Conservation (phyloP, 2,329 filamentous ascomycete species). For the Claviceps sp. region DNA sequence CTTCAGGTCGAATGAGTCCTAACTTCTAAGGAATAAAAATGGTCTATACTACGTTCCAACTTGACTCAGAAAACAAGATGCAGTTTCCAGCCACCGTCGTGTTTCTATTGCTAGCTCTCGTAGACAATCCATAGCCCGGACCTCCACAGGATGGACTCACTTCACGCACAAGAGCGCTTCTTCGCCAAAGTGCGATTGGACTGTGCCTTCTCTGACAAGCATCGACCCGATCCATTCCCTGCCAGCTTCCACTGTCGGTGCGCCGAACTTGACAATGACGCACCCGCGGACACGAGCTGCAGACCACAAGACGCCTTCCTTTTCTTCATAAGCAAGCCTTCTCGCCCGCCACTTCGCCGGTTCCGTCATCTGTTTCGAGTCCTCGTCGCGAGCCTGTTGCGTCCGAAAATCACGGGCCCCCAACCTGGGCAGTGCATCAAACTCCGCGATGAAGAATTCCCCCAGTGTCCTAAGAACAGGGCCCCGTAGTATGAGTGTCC, state of each 20-base stretch:
- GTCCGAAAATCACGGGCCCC: slow-evolving; percentile 66
- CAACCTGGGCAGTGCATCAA: slow-evolving; percentile 64
- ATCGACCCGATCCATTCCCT: slow-evolving; percentile 68
- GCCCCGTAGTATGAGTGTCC: slow-evolving; percentile 73
- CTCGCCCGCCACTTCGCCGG: slow-evolving; percentile 38
- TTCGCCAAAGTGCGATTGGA: slow-evolving; percentile 61
- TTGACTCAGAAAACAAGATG: slow-evolving; percentile 32
- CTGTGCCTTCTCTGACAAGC: slow-evolving; percentile 59
- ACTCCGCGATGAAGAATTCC: slow-evolving; percentile 67
- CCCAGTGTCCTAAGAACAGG: slow-evolving; percentile 52
- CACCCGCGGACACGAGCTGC: slow-evolving; percentile 70
- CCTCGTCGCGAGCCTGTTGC: slow-evolving; percentile 32
- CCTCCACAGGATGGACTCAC: slow-evolving; percentile 17
- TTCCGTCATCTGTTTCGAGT: slow-evolving; percentile 23
- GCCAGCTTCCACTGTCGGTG: slow-evolving; percentile 66
- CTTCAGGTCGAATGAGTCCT: too few species aligned
- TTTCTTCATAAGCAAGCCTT: slow-evolving; percentile 45
- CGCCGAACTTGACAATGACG: slow-evolving; percentile 83
- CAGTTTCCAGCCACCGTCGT: background rate
- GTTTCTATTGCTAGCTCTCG: background rate
- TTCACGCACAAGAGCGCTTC: slow-evolving; percentile 65
- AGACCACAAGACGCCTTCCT: slow-evolving; percentile 61
- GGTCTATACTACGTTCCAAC: background rate
- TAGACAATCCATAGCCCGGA: background rate
- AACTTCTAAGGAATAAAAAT: background rate